These are phyloP conservation scores for Daldinia decipiens DNA, from an alignment of 495 filamentous ascomycete genomes.

Conservation along the genomic window DNA sequence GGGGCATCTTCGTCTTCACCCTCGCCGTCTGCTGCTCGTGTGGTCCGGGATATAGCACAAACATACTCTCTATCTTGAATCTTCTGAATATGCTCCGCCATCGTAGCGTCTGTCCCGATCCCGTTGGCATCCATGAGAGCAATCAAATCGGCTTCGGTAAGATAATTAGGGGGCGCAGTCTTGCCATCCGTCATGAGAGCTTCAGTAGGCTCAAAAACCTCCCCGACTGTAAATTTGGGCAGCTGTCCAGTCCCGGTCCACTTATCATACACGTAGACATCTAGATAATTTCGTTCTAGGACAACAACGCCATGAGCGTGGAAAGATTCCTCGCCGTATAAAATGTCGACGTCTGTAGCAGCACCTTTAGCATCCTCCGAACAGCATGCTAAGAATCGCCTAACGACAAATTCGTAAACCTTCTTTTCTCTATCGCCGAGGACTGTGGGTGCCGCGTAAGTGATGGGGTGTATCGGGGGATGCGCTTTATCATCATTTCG, in stretches of 20 bases:
- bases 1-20: slow-evolving; percentile 51
- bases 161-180: slow-evolving; percentile 81
- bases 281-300: slow-evolving; percentile 87
- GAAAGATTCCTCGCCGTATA: slow-evolving; percentile 86
- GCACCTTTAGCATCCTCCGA: slow-evolving; percentile 91
- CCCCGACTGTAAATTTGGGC: slow-evolving; percentile 78
- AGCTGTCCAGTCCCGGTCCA: slow-evolving; percentile 90
- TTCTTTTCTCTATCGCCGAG: slow-evolving; percentile 74
- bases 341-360: slow-evolving; percentile 82
- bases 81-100: slow-evolving; percentile 98
- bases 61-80: slow-evolving; percentile 92
- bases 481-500: slow-evolving; percentile 95
- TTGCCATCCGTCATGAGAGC: slow-evolving; percentile 89
- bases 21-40: slow-evolving; percentile 40
- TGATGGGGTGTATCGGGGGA: slow-evolving; percentile 94
- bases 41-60: slow-evolving; percentile 65
- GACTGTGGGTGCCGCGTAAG: slow-evolving; percentile 71
- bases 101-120: slow-evolving; percentile 97
- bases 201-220: slow-evolving; percentile 88
- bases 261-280: slow-evolving; percentile 95
- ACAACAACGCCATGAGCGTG: slow-evolving; percentile 85
- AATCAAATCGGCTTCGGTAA: slow-evolving; percentile 97
- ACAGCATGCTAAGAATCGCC: slow-evolving; percentile 95
- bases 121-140: slow-evolving; percentile 98
- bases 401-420: slow-evolving; percentile 93